A percentile compares a stretch with the other conserved stretches of the same genome.
These are phyloP conservation scores for Tremella fuciformis DNA, from an alignment of 768 basidiomycete genomes.

Conservation along the genomic window DNA sequence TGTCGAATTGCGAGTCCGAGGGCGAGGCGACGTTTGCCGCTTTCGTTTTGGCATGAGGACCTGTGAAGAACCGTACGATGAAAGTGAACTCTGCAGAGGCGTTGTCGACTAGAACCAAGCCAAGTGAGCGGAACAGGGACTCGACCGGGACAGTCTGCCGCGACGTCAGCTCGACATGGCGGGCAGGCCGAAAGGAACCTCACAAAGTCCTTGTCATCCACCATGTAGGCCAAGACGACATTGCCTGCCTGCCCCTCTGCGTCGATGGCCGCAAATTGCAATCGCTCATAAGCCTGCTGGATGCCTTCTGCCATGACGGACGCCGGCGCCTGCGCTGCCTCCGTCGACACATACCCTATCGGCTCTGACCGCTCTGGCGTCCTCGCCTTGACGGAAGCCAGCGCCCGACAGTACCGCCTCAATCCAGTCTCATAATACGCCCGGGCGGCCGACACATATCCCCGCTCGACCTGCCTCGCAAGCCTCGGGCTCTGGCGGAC, in stretches of 20 bases:
- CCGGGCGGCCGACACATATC: slow-evolving; percentile 76
- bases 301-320: slow-evolving; percentile 7
- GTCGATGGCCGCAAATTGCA: slow-evolving; percentile 69
- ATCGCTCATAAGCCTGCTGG: slow-evolving; percentile 54
- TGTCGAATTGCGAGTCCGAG: slow-evolving; percentile 20
- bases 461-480: slow-evolving; percentile 80
- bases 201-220: slow-evolving; percentile 82
- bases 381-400: slow-evolving; percentile 66
- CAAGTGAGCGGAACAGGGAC: slow-evolving; percentile 75
- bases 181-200: slow-evolving; percentile 40
- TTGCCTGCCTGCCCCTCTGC: slow-evolving; percentile 59
- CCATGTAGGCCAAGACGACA: slow-evolving; percentile 79
- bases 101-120: slow-evolving; percentile 92
- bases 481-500: slow-evolving; percentile 75
- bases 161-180: background rate
- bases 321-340: slow-evolving; percentile 51
- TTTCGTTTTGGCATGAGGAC: background rate
- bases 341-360: slow-evolving; percentile 59
- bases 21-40: slow-evolving; percentile 16
- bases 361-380: slow-evolving; percentile 67
- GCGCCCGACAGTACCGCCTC: slow-evolving; percentile 76
- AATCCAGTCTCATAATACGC: slow-evolving; percentile 96
- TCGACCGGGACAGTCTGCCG: slow-evolving; percentile 76
- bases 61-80: slow-evolving; percentile 74
- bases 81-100: slow-evolving; percentile 89